phyloP scores from a whole-genome alignment of 2,329 filamentous ascomycete species.

The Thielaviopsis musarum region DNA sequence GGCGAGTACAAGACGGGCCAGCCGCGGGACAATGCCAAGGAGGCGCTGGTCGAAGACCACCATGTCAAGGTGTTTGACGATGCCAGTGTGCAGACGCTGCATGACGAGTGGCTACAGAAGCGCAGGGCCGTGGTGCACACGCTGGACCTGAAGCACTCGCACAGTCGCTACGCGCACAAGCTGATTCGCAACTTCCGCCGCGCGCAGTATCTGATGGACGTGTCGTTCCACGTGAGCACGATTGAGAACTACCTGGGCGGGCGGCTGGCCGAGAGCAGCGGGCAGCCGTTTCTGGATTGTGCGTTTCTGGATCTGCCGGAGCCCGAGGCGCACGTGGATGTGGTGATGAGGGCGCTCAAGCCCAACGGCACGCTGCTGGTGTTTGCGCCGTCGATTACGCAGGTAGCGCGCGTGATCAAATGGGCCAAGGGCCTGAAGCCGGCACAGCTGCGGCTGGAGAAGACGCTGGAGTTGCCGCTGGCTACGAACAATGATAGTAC shows the following conservation, averaged over 20 bases:
- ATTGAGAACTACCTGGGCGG: slow-evolving; percentile 45
- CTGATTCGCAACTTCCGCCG: slow-evolving; percentile 50
- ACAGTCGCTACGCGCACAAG: slow-evolving; percentile 46
- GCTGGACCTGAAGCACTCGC: slow-evolving; percentile 45
- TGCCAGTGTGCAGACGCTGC: slow-evolving; percentile 17
- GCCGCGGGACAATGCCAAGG: slow-evolving; percentile 7
- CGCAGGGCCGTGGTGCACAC: slow-evolving; percentile 60
- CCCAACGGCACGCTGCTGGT: slow-evolving; percentile 48
- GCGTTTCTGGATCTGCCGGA: slow-evolving; percentile 59
- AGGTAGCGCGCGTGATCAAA: slow-evolving; percentile 49
- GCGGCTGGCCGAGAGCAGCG: slow-evolving; percentile 16
- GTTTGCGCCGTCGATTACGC: slow-evolving; percentile 64
- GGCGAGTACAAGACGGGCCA: slow-evolving; percentile 2
- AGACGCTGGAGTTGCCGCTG: slow-evolving; percentile 39
- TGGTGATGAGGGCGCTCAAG: slow-evolving; percentile 40
- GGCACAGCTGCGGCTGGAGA: slow-evolving; percentile 31
- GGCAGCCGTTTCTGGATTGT: slow-evolving; percentile 48
- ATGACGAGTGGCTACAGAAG: slow-evolving; percentile 28
- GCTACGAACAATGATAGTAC: slow-evolving; percentile 24
- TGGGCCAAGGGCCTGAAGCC: slow-evolving; percentile 16
- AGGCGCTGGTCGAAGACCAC: slow-evolving; percentile 12
- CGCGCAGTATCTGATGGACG: slow-evolving; percentile 50
- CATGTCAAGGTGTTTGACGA: slow-evolving; percentile 15
- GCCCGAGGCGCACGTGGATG: slow-evolving; percentile 30
- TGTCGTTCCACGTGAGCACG: slow-evolving; percentile 58